Base-by-base conservation (phyloP, 2,329 filamentous ascomycete genomes). In the Monosporascus sp. region DNA sequence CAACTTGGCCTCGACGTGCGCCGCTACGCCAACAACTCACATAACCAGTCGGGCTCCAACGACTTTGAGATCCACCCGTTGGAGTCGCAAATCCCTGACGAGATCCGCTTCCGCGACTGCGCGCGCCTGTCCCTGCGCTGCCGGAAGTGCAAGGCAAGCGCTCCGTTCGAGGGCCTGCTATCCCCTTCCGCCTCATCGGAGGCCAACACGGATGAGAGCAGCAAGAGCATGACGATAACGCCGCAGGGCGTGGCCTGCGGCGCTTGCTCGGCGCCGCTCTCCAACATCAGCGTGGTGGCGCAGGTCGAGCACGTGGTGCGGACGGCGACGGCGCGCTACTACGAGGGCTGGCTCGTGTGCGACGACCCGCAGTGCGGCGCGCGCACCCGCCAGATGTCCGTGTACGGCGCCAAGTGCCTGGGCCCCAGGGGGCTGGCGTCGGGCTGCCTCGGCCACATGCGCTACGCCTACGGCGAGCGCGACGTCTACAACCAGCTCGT, bases 401-500 rank as follows among this genome's bases (percentile, higher is more conserved):
- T 99, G 40, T 96, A 96, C 69, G 94, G 94, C 46, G 85, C 88
- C 56, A 85, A 91, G 49, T 99, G 94, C 68, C 78, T 97, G 6
- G 94, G 94, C 0, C 90, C 93, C 17, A 87, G 86, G 61, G 91
- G 92, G 2, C 85, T 94, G 3, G 93, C 88, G 0, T 82, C 86
- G 52, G 92, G 91, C 52, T 99, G 94, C 69, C 75, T 86, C 4
- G 94, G 94, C 20, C 84, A 84, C 49, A 97, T 99, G 92, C 77
- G 82, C 22, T 97, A 92, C 68, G 91, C 95, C 73, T 87, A 89
- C 65, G 79, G 82, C 1, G 94, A 97, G 74, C 93, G 94, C 73
- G 87, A 88, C 64, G 80, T 97, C 55, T 97, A 97, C 74, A 97
- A 96, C 70, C 94, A 99, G 73, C 78, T 99, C 41, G 74, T 97